A percentile compares a stretch with the other conserved stretches of the same genome.
These are phyloP conservation scores for Nothopassalora personata DNA, from an alignment of 2,329 filamentous ascomycete genomes.

Conservation along the genomic window DNA sequence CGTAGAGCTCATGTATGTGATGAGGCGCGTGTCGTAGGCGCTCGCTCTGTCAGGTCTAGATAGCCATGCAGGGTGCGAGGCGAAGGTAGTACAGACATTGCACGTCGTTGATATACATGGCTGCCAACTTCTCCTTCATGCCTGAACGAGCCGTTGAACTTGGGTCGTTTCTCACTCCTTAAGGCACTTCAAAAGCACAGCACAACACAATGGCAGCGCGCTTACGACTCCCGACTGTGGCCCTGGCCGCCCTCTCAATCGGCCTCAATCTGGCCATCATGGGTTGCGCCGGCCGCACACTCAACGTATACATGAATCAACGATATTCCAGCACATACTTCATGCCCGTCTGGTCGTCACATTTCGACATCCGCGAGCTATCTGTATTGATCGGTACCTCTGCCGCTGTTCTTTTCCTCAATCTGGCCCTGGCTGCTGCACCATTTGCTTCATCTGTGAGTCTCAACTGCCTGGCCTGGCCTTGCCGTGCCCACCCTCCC, in stretches of 20 bases:
- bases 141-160: not conserved
- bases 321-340: conserved; percentile 43
- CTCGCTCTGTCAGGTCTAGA: not conserved
- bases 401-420: conserved; percentile 37
- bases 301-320: conserved; percentile 41
- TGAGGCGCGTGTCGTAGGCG: not conserved
- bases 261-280: conserved; percentile 39
- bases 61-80: not conserved
- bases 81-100: conserved; percentile 2
- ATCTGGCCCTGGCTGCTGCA: conserved; percentile 32
- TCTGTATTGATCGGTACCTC: conserved; percentile 38
- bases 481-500: no score
- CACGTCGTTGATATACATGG: not conserved
- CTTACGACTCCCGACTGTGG: conserved; percentile 24
- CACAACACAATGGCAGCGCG: conserved; percentile 14
- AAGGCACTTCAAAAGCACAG: not conserved
- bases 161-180: not conserved
- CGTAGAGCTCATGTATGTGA: not conserved
- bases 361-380: conserved; percentile 43
- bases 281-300: conserved; percentile 40
- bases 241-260: conserved; percentile 28
- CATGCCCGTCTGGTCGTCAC: conserved; percentile 44
- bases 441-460: conserved; percentile 31
- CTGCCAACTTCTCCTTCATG: not conserved
- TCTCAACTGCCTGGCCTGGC: not conserved